Percentiles rank a stretch among this genome's conserved stretches.
Evolutionary conservation across 140 eudicot species (phyloP).

Genomic region (Erigeron philadelphicus): DNA sequence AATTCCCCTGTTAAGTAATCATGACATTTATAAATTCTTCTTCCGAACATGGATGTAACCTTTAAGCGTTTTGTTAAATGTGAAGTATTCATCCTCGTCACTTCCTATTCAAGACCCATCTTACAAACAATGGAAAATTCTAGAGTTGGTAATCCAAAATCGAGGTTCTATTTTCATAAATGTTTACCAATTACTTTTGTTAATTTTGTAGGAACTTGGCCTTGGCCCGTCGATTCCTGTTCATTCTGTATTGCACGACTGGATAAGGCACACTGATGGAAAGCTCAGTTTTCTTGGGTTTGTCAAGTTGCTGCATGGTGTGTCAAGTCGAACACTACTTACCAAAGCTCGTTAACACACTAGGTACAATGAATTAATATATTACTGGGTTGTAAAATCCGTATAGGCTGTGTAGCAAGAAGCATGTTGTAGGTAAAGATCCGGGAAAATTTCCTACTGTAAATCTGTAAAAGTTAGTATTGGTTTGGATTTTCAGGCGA

Average conservation of each 20-base stretch:
- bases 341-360: conserved; percentile 51
- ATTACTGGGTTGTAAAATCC: background rate
- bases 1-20: background rate
- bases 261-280: conserved; percentile 93
- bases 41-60: background rate
- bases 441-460: conserved; percentile 20
- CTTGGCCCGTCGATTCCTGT: conserved; percentile 76
- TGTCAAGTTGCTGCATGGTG: conserved; percentile 79
- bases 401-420: background rate
- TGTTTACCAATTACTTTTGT: background rate
- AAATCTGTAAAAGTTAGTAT: conserved; percentile 34
- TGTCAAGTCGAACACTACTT: conserved; percentile 54
- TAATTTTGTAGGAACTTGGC: conserved; percentile 68
- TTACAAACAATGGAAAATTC: background rate
- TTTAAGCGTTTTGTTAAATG: background rate
- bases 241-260: conserved; percentile 78
- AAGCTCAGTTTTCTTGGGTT: conserved; percentile 87
- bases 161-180: background rate
- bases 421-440: conserved; percentile 20
- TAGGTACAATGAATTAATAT: background rate
- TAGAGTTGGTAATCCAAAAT: background rate
- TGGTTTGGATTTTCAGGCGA: conserved; percentile 40
- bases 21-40: background rate
- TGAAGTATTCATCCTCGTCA: conserved; percentile 13
- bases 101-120: conserved; percentile 9